phyloP scores from a whole-genome alignment of 257 asterid species.

The Verbena officinalis region DNA sequence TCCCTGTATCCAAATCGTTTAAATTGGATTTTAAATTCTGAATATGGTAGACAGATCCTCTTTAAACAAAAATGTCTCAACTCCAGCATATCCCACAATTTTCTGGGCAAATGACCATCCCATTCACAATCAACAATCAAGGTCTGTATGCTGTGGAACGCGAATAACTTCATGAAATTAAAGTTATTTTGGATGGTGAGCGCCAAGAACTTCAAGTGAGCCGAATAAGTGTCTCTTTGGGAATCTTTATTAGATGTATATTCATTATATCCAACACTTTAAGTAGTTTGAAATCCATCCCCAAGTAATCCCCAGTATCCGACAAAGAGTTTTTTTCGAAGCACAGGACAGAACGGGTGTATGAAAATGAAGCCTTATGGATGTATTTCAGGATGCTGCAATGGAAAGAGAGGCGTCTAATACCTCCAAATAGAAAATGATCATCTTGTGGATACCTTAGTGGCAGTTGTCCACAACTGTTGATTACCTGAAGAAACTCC shows the following conservation, averaged over 20 bases:
- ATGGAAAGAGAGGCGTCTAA: conserved; percentile 27
- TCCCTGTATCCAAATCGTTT: not conserved
- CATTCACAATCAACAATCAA: conserved; percentile 24
- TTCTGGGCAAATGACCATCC: conserved; percentile 19
- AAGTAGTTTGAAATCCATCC: conserved; percentile 24
- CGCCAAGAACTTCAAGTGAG: conserved; percentile 30
- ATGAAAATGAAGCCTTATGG: not conserved
- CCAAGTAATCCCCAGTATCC: not conserved
- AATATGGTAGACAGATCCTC: conserved; percentile 8
- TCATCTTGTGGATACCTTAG: not conserved
- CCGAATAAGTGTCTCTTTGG: not conserved
- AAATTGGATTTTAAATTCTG: not conserved
- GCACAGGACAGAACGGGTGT: conserved; percentile 27
- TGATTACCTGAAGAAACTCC: conserved; percentile 20
- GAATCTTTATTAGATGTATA: not conserved
- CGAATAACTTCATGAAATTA: not conserved
- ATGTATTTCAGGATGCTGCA: not conserved
- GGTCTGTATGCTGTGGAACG: conserved; percentile 16
- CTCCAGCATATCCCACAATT: conserved; percentile 28
- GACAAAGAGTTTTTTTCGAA: conserved; percentile 14
- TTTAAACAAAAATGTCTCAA: conserved; percentile 31
- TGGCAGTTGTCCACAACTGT: not conserved
- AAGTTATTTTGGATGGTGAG: conserved; percentile 10
- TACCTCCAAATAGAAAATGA: too few species aligned
- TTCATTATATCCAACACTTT: conserved; percentile 29